Evolutionary conservation across 257 asterid genomes (phyloP), one percentile per base, ranked within the genome.

Genomic region (Ilex aquifolium): DNA sequence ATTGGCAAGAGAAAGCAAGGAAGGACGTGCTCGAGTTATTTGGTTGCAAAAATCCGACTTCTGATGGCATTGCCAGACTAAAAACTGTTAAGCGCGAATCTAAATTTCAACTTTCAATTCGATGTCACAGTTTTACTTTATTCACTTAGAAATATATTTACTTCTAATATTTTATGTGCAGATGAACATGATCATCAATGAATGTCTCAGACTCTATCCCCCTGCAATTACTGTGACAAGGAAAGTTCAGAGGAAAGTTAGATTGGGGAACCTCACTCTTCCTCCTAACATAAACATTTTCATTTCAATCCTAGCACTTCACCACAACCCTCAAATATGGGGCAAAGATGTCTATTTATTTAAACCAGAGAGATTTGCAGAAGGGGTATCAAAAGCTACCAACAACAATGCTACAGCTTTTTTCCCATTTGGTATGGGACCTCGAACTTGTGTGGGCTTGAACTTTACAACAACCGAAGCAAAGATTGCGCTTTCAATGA

Each of bases 1-100:
- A 80, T 11, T 85, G 94, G 90, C 94, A 85, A 74, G 83, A 79
- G n/a, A 80, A 65, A 60, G 84, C 86, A 6, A 79, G 94, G 61
- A 70, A 71, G 40, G 90, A 83, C 54, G 88, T 83, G 31, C 46
- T 56, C 5, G 69, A 21, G 14, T 50, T 49, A 4, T 75, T 83
- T 32, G 82, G 82, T 57, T 42, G 31, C 8, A 51, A 75, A 12
- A 69, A 17, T 1, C 89, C 84, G 1, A 72, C 76, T 64, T 78
- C 85, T 15, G 87, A 80, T 74, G 83, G 87, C 58, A 74, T 85
- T 64, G 76, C 82, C 52, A 72, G 86, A 68, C 55, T 82, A 39
- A 85, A 75, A 80, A 74, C 64, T 6, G 88, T 80, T n/a, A n/a
- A n/a, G 69, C 79, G 71, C 13, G 9, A 46, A 46, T 44, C 10